Base-by-base conservation (phyloP, 345 rosid genomes). In the Hevea brasiliensis region DNA sequence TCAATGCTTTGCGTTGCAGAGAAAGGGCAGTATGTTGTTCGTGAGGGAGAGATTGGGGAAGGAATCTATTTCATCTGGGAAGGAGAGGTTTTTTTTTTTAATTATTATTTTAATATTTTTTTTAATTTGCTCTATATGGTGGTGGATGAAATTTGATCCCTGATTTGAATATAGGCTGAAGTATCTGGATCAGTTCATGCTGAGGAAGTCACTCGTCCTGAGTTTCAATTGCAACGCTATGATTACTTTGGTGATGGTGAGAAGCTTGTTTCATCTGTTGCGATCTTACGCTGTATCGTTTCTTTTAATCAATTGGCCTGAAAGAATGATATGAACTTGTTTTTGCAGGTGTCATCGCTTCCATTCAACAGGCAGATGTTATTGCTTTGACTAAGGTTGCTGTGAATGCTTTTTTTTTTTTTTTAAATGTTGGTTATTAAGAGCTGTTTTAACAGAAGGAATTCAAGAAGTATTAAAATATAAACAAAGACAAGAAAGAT, bases 231-330 rank as follows among this genome's bases (percentile, higher is more conserved):
- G 89, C 85, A 85, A 76, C 86, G 67, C 75, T 89, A 80, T 80
- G 99, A 95, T 83, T 95, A 89, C 85, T 95, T 91, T 81, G 98
- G 97, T 69, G 84, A 86, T 59, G 96, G 99, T 95, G 71, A 76
- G 83, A 77, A 42, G 40, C 56, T 14, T 26, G 53, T 58, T 62
- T 51, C 75, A 75, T 18, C 17, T 14, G 53, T 47, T 21, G 32
- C 32, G 20, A 45, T 29, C 53, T 23, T n/a, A 9, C 8, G 37
- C 14, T 37, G 13, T 9, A 5, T 48, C 12, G 61, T 4, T 32
- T 32, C 37, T 32, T 32, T 32, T 32, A 32, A 32, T 32, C 67
- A 26, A 40, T 55, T 15, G 1, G 45, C 48, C 37, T 54, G 59
- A 18, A 67, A 65, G 61, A 65, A 32, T 71, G 41, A 64, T 54